A percentile compares a stretch with the other conserved stretches of the same genome.
Evolutionary conservation across 345 rosid species (phyloP).

Genomic region (Brassica nigra): DNA sequence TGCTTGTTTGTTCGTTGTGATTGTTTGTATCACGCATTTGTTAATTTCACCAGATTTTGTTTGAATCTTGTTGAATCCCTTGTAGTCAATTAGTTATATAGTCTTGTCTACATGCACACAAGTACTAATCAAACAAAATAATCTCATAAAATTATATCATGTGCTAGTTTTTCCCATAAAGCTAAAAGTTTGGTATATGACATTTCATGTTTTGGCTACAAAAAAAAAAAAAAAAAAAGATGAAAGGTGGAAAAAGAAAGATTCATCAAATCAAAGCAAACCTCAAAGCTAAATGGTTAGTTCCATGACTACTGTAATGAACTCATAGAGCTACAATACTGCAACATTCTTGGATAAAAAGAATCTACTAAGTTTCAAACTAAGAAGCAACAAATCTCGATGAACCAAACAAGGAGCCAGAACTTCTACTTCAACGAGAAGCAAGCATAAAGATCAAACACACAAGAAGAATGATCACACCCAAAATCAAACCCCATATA

Average conservation of each 20-base stretch:
- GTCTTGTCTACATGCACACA: conserved; percentile 8
- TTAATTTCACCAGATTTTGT: conserved; percentile 33
- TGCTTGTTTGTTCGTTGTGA: not conserved
- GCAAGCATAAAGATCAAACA: conserved; percentile 58
- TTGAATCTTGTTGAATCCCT: conserved; percentile 27
- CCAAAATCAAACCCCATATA: conserved; percentile 53
- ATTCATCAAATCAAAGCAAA: not conserved
- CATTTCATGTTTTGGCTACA: not conserved
- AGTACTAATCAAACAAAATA: not conserved
- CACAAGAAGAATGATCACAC: conserved; percentile 53
- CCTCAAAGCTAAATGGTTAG: not conserved
- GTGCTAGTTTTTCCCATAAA: conserved; percentile 6
- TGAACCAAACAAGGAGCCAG: not conserved
- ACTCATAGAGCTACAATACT: not conserved
- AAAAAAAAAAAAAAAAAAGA: not conserved
- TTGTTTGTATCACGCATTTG: not conserved
- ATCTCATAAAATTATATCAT: conserved; percentile 2
- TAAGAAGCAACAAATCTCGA: not conserved
- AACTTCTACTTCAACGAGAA: conserved; percentile 46
- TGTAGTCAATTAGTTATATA: not conserved
- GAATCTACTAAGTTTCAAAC: not conserved
- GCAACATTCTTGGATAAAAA: not conserved
- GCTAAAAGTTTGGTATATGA: not conserved
- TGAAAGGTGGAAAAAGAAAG: not conserved
- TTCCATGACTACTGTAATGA: not conserved